phyloP scores from a whole-genome alignment of 176 grass and related monocot species.

The Carex parvula region DNA sequence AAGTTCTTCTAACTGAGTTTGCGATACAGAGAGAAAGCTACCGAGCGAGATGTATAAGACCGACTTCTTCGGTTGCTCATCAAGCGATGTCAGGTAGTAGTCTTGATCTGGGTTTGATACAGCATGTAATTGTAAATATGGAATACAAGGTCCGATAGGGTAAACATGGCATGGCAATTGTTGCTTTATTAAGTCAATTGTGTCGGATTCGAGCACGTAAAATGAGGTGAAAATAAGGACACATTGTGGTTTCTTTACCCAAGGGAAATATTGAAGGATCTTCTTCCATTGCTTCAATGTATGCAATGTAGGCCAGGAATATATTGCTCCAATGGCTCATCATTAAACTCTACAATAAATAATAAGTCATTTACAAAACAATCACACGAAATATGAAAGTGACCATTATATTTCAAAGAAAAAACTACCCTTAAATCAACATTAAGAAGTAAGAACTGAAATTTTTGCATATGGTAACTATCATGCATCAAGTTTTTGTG shows the following conservation, averaged over 20 bases:
- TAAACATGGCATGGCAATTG: constrained; percentile 22
- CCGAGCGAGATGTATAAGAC: constrained; percentile 45
- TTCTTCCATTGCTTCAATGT: background rate
- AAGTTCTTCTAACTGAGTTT: constrained; percentile 34
- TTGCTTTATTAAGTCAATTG: constrained; percentile 31
- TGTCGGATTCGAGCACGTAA: constrained; percentile 36
- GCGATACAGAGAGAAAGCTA: constrained; percentile 46
- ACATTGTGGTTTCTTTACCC: constrained; percentile 29
- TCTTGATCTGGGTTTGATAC: background rate
- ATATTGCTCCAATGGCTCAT: constrained; percentile 32
- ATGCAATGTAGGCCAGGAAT: constrained; percentile 20
- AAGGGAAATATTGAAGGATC: background rate
- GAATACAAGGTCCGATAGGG: constrained; percentile 43
- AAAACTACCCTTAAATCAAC: too few species aligned
- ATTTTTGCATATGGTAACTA: too few species aligned
- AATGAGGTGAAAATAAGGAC: constrained; percentile 49
- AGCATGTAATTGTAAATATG: constrained; percentile 21
- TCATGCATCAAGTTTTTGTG: too few species aligned
- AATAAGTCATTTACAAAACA: background rate
- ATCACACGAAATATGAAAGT: background rate
- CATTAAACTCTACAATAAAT: constrained; percentile 18
- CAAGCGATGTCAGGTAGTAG: constrained; percentile 38
- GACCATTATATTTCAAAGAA: background rate
- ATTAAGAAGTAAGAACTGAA: too few species aligned
- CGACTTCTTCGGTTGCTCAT: constrained; percentile 21